Percentiles rank a stretch among this genome's conserved stretches.
Conservation (phyloP, 805 yeast species). For the Candida saitoana region DNA sequence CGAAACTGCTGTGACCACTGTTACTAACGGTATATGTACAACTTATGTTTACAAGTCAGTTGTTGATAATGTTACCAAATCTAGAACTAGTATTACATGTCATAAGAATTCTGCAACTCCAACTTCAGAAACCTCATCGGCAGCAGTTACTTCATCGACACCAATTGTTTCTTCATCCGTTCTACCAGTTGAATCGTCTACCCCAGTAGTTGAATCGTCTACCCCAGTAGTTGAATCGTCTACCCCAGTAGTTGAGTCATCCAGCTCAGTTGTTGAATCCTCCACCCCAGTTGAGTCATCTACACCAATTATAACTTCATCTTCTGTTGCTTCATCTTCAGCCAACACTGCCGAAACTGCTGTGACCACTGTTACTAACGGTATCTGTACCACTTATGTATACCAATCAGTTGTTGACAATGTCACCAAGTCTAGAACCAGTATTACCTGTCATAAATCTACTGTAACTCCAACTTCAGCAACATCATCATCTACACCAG, state of each 20-base stretch:
- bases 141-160: background rate
- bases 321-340: background rate
- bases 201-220: slow-evolving; percentile 2
- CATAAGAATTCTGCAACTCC: background rate
- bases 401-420: background rate
- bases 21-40: background rate
- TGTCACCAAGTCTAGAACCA: background rate
- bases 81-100: background rate
- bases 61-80: background rate
- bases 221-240: slow-evolving; percentile 2
- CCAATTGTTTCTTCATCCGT: background rate
- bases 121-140: background rate
- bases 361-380: slow-evolving; percentile 2
- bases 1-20: background rate
- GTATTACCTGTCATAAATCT: background rate
- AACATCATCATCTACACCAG: background rate
- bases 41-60: background rate
- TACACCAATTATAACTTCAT: background rate
- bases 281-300: background rate
- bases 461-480: background rate
- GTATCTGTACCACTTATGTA: slow-evolving; percentile 6
- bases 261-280: background rate
- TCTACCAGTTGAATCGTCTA: background rate
- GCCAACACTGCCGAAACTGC: slow-evolving; percentile 2
- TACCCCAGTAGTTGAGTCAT: slow-evolving; percentile 1